Percentiles rank a stretch among this genome's conserved stretches.
Conservation (phyloP, 1,284 basidiomycete species). For the Leccinum subrobustum region DNA sequence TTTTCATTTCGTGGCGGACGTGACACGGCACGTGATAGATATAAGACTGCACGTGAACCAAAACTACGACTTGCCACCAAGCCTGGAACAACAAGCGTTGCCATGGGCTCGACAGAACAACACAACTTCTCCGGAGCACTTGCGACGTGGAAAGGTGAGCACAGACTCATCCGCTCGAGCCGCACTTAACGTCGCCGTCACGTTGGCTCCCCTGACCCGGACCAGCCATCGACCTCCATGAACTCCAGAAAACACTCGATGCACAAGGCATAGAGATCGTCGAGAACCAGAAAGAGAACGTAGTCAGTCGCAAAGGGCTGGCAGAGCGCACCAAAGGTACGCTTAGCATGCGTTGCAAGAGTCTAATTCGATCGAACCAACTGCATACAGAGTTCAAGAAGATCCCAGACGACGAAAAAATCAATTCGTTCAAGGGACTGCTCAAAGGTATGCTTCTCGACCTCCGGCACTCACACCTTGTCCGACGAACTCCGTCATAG, state of each 20-base stretch:
- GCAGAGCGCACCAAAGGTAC: constrained; percentile 92
- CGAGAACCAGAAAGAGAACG: constrained; percentile 96
- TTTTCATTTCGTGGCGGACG: no score
- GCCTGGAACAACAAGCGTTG: neutral
- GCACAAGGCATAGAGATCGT: constrained; percentile 89
- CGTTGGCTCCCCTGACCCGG: neutral
- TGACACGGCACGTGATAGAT: no score
- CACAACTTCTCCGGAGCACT: constrained; percentile 86
- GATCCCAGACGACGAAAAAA: constrained; percentile 84
- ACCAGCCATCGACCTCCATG: constrained; percentile 81
- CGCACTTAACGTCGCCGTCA: neutral
- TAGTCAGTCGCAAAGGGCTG: constrained; percentile 88
- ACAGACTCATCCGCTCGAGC: neutral
- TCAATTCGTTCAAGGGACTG: constrained; percentile 81
- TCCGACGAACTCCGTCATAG: constrained; percentile 39
- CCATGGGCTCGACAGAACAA: constrained; percentile 44
- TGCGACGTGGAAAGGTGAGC: constrained; percentile 82
- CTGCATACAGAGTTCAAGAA: constrained; percentile 85
- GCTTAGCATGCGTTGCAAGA: neutral
- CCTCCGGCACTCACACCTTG: neutral
- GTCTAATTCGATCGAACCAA: neutral
- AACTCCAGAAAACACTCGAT: constrained; percentile 92
- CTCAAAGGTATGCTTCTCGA: constrained; percentile 62
- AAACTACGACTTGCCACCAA: no score
- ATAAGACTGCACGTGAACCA: no score